phyloP scores from a whole-genome alignment of 2,329 filamentous ascomycete genomes.

The Cyphellophora europaea region DNA sequence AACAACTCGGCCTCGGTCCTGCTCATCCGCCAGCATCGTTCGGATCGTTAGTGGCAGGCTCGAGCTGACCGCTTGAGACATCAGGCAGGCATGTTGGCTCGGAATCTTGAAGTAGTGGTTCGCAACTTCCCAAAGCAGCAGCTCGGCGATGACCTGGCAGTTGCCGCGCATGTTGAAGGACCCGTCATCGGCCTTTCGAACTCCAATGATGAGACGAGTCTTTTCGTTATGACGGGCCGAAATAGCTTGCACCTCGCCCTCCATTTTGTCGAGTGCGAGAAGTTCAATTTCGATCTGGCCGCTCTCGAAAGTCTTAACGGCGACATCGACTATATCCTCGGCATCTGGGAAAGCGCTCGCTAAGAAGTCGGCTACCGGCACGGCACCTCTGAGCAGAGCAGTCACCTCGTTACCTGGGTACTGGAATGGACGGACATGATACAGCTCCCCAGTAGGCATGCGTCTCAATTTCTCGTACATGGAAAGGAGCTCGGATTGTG shows the following conservation, averaged over 20 bases:
- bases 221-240: constrained; percentile 22
- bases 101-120: constrained; percentile 26
- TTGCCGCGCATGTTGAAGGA: constrained; percentile 26
- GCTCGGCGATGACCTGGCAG: constrained; percentile 30
- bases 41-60: constrained; percentile 15
- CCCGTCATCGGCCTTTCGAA: constrained; percentile 22
- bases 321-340: constrained; percentile 23
- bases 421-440: constrained; percentile 22
- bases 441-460: constrained; percentile 33
- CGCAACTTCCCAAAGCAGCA: constrained; percentile 27
- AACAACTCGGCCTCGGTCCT: constrained; percentile 29
- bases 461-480: constrained; percentile 34
- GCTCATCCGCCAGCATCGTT: constrained; percentile 23
- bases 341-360: neutral
- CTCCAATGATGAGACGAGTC: constrained; percentile 24
- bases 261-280: constrained; percentile 24
- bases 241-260: constrained; percentile 26
- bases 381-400: neutral
- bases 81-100: constrained; percentile 27
- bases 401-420: neutral
- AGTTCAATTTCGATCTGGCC: constrained; percentile 25
- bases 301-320: constrained; percentile 25
- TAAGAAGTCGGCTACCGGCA: neutral
- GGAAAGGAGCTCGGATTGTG: constrained; percentile 41
- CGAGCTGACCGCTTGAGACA: constrained; percentile 24